A percentile compares a stretch with the other conserved stretches of the same genome.
phyloP scores from a whole-genome alignment of 2,329 filamentous ascomycete species.

The Anthostomella pinea region DNA sequence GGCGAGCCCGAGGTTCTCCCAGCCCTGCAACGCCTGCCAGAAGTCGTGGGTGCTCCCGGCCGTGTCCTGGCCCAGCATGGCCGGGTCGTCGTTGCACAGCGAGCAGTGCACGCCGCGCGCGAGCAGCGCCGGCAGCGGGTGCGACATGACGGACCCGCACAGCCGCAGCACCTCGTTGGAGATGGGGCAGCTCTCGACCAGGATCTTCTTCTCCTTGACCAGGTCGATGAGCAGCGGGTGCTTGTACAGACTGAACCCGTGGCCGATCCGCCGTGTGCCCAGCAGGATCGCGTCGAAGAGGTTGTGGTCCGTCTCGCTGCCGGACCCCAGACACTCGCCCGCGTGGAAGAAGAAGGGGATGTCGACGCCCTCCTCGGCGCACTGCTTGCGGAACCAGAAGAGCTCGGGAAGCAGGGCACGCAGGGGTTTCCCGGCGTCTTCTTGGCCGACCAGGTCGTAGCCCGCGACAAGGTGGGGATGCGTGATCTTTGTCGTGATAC shows the following conservation, averaged over 20 bases:
- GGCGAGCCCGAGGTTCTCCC: constrained; percentile 85
- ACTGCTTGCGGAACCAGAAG: constrained; percentile 91
- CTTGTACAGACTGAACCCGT: constrained; percentile 85
- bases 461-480: constrained; percentile 80
- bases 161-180: constrained; percentile 85
- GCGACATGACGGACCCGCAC: constrained; percentile 70
- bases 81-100: constrained; percentile 88
- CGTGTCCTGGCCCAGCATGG: constrained; percentile 78
- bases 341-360: constrained; percentile 97
- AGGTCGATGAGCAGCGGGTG: constrained; percentile 87
- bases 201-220: constrained; percentile 82
- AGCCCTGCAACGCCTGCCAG: constrained; percentile 88
- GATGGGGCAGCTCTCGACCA: constrained; percentile 87
- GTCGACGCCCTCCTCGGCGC: constrained; percentile 70
- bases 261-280: constrained; percentile 84
- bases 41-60: constrained; percentile 89
- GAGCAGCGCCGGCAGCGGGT: constrained; percentile 79
- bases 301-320: constrained; percentile 72
- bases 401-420: constrained; percentile 76
- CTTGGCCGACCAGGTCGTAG: constrained; percentile 87
- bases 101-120: constrained; percentile 80
- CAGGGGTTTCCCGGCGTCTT: constrained; percentile 74
- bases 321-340: constrained; percentile 80
- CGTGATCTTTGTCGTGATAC: constrained; percentile 75
- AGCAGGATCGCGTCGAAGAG: constrained; percentile 86